Evolutionary conservation across 2,329 filamentous ascomycete genomes (phyloP).

Genomic region (Talaromyces sp.): DNA sequence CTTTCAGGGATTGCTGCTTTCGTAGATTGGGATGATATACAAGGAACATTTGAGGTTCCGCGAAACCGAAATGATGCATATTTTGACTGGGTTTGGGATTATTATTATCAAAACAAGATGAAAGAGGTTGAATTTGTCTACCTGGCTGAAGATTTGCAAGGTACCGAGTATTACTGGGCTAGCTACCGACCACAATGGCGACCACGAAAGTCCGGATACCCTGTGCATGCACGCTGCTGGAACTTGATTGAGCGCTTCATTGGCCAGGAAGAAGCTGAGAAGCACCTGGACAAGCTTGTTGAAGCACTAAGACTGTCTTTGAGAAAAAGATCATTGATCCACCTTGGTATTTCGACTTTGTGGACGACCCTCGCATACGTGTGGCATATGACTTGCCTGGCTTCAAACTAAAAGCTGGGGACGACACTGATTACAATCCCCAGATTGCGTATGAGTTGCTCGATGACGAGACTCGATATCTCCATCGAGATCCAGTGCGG

Average conservation of each 20-base stretch:
- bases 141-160: too few species aligned
- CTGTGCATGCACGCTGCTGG: constrained; percentile 3
- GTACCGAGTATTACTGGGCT: too few species aligned
- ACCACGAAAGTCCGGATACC: background rate
- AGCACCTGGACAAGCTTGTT: background rate
- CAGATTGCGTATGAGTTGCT: background rate
- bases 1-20: too few species aligned
- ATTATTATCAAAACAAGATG: too few species aligned
- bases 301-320: background rate
- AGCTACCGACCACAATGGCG: too few species aligned
- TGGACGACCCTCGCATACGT: background rate
- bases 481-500: background rate
- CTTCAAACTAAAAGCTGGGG: background rate
- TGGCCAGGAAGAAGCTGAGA: background rate
- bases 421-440: background rate
- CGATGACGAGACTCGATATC: background rate
- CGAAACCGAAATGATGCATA: too few species aligned
- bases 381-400: background rate
- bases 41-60: too few species aligned
- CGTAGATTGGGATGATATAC: too few species aligned
- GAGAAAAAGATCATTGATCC: background rate
- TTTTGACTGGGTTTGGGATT: too few species aligned
- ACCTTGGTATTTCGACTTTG: background rate
- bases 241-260: background rate
- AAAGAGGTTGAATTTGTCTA: too few species aligned